phyloP scores from a whole-genome alignment of 345 rosid genomes.

The Noccaea caerulescens region DNA sequence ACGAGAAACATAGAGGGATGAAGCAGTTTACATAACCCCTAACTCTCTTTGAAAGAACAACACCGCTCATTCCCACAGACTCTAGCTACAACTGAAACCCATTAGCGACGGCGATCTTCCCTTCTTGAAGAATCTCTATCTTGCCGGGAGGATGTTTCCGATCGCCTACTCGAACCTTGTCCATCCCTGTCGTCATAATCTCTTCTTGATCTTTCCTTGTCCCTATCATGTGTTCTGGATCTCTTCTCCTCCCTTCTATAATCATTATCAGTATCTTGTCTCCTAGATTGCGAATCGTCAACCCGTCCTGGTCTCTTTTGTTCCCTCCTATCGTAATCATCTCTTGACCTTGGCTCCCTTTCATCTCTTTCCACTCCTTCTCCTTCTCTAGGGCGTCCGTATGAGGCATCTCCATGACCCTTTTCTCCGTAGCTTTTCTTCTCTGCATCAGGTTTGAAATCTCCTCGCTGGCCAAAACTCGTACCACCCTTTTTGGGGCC shows the following conservation, averaged over 20 bases:
- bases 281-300: constrained; percentile 51
- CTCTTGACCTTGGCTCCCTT: constrained; percentile 43
- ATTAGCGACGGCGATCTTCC: constrained; percentile 34
- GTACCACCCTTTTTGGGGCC: constrained; percentile 51
- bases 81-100: not conserved
- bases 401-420: constrained; percentile 39
- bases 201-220: constrained; percentile 32
- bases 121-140: constrained; percentile 49
- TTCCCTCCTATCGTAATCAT: constrained; percentile 43
- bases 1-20: not conserved
- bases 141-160: constrained; percentile 42
- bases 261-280: constrained; percentile 46
- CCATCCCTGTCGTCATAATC: constrained; percentile 45
- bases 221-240: constrained; percentile 46
- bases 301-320: constrained; percentile 42
- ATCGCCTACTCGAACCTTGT: constrained; percentile 47
- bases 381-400: constrained; percentile 38
- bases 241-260: constrained; percentile 49
- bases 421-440: constrained; percentile 40
- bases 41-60: constrained; percentile 29
- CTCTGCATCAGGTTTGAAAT: constrained; percentile 31
- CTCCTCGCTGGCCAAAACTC: constrained; percentile 47
- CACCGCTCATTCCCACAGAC: constrained; percentile 36
- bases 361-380: constrained; percentile 43
- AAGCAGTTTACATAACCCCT: constrained; percentile 8